Evolutionary conservation across 257 asterid species (phyloP), one percentile per base, ranked within the genome.

Genomic region (Solanum arcanum): DNA sequence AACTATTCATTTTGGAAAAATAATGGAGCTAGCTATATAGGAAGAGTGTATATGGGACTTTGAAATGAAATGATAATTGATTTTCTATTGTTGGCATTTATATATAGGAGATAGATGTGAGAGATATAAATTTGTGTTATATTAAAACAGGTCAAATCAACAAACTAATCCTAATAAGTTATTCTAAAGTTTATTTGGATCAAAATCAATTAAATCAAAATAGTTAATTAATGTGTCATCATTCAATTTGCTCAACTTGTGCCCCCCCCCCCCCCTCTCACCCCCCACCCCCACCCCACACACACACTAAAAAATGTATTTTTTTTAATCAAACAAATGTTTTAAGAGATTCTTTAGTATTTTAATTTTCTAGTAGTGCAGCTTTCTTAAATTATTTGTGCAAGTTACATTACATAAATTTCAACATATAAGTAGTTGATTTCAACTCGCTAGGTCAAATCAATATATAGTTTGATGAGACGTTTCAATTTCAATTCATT

Each of bases 1-100:
- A 56, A 76, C 59, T 76, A 76, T 77, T 89, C 94, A 93, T 59
- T n/a, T 52, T 44, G 46, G 62, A 18, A 52, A 52, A 52, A 18
- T 52, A 15, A 18, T 52, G 62, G 49, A 72, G 5, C 59, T 35
- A 41, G 11, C 44, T 9, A 42, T 42, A 69, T 77, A 27, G 84
- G 16, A 16, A 37, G 86, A 81, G 86, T 75, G 59, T 60, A 21
- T 74, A 78, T 85, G 87, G 87, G 46, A 80, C 62, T 83, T 52
- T 81, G 88, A 59, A 68, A 81, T 44, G 52, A 62, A 75, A 85
- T 70, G 69, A 85, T 27, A 3, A 69, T 44, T 84, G 66, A 5
- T n/a, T 27, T 84, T 84, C 25, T 84, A n/a, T 72, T 85, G 77
- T 68, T 18, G 15, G 37, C 77, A 87, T 56, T 41, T 72, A 56